Conservation (phyloP, 192 early-diverging fungal genomes). For the Spinellus fusiger region DNA sequence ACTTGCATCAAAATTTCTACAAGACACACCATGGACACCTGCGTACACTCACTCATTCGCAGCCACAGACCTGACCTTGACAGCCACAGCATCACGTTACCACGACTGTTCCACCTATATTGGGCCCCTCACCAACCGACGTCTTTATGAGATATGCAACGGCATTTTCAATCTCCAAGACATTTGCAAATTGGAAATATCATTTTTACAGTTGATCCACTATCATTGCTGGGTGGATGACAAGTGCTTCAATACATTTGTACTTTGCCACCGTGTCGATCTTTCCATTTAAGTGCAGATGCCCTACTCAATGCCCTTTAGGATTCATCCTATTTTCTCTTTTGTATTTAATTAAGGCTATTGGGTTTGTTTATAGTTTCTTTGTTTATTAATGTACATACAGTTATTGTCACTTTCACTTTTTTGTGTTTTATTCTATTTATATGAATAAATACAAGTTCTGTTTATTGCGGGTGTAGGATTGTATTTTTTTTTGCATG, state of each 20-base stretch:
- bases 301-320: not conserved
- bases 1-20: conserved; percentile 25
- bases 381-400: no score
- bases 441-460: no score
- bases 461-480: no score
- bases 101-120: not conserved
- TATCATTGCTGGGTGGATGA: conserved; percentile 23
- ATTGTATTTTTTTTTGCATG: no score
- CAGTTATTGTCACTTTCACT: no score
- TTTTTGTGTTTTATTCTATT: no score
- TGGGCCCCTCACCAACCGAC: conserved; percentile 19
- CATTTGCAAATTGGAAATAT: conserved; percentile 19
- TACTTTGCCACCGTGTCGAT: conserved; percentile 12
- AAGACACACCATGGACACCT: not conserved
- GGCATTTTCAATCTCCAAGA: conserved; percentile 25
- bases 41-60: not conserved
- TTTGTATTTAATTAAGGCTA: no score
- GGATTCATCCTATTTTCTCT: conserved; percentile 3
- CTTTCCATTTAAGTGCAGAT: conserved; percentile 8
- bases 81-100: not conserved
- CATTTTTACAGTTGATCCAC: conserved; percentile 19
- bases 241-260: conserved; percentile 8
- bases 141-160: conserved; percentile 20
- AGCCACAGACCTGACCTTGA: not conserved
- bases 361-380: no score